phyloP scores from a whole-genome alignment of 2,329 filamentous ascomycete genomes.

The Coniochaeta sp. region DNA sequence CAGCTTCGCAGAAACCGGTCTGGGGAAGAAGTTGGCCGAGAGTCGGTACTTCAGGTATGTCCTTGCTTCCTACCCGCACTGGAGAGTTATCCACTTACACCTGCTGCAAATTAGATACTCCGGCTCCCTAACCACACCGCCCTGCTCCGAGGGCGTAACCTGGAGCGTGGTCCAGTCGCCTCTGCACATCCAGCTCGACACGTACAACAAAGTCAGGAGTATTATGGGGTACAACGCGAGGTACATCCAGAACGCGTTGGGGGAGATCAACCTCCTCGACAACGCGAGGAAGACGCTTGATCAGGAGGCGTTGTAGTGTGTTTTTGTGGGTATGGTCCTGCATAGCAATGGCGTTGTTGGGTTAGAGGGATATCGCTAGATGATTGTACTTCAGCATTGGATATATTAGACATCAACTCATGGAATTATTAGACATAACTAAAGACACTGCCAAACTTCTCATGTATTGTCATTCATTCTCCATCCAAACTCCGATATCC shows the following conservation, averaged over 20 bases:
- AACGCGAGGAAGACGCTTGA: neutral
- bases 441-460: too few relatives aligned
- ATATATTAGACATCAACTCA: too few relatives aligned
- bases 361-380: too few relatives aligned
- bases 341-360: too few relatives aligned
- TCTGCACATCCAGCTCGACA: slow-evolving; percentile 37
- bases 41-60: neutral
- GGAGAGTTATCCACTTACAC: neutral
- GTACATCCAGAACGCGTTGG: slow-evolving; percentile 43
- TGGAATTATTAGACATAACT: too few relatives aligned
- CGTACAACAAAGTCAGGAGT: slow-evolving; percentile 43
- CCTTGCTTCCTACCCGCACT: neutral
- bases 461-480: too few relatives aligned
- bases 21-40: neutral
- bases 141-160: slow-evolving; percentile 49
- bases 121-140: slow-evolving; percentile 56
- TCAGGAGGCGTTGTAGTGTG: neutral
- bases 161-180: slow-evolving; percentile 45
- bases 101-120: slow-evolving; percentile 29
- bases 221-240: slow-evolving; percentile 50
- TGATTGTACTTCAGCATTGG: too few relatives aligned
- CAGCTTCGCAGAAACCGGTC: slow-evolving; percentile 28
- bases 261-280: slow-evolving; percentile 34
- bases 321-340: neutral
- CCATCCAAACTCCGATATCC: too few relatives aligned